phyloP scores from a whole-genome alignment of 139 green algal species.

The Coelastrella sp. region DNA sequence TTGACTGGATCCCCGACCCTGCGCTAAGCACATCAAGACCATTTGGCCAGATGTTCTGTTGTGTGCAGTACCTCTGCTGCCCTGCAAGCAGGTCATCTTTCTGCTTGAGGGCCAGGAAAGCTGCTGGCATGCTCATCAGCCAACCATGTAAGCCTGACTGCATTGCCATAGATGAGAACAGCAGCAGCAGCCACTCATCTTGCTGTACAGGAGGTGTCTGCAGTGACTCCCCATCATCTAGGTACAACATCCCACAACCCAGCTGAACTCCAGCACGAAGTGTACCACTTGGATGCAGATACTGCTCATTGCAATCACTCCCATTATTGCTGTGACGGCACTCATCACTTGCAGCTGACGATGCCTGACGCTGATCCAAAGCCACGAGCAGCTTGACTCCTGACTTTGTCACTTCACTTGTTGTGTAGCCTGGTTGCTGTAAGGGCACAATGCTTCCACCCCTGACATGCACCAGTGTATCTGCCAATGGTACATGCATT shows the following conservation, averaged over 20 bases:
- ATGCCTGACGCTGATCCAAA: background rate
- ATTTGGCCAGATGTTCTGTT: background rate
- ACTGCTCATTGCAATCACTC: background rate
- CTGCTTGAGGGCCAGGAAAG: background rate
- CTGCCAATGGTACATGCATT: background rate
- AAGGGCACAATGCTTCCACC: slow-evolving; percentile 9
- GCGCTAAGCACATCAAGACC: background rate
- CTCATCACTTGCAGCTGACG: background rate
- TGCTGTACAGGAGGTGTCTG: background rate
- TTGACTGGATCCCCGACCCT: background rate
- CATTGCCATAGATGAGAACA: background rate
- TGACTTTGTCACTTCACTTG: background rate
- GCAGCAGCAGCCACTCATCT: background rate
- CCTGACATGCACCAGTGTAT: background rate
- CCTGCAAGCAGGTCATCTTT: background rate
- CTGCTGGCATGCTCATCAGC: background rate
- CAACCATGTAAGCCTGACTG: background rate
- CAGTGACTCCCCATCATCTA: slow-evolving; percentile 17
- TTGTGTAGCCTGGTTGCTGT: background rate
- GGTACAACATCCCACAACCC: slow-evolving; percentile 19
- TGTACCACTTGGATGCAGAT: background rate
- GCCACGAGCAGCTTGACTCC: background rate
- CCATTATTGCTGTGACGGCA: background rate
- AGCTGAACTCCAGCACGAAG: background rate
- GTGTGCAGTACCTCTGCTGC: background rate